Conservation (phyloP, 768 basidiomycete genomes). For the Psilocybe azurescens region DNA sequence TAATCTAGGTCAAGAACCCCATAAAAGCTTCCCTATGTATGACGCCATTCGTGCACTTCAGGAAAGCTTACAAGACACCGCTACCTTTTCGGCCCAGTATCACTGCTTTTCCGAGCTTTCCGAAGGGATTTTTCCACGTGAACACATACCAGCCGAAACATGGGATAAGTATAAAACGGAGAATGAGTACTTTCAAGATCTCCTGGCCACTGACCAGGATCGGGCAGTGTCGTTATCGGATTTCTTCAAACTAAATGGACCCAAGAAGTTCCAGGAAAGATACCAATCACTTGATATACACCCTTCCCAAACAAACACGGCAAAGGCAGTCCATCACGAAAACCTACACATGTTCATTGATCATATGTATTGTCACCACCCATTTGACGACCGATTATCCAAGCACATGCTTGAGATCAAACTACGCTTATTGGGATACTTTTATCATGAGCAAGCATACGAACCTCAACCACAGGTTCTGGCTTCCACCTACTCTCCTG, state of each 20-base stretch:
- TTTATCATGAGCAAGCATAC: neutral
- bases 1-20: neutral
- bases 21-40: slow-evolving; percentile 1
- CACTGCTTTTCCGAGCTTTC: slow-evolving; percentile 4
- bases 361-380: neutral
- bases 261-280: neutral
- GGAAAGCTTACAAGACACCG: neutral
- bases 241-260: neutral
- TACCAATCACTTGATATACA: neutral
- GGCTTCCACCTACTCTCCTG: neutral
- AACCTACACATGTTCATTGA: neutral
- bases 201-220: neutral
- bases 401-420: slow-evolving; percentile 5
- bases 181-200: slow-evolving; percentile 8
- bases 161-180: neutral
- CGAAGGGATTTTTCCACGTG: neutral
- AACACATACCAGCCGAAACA: neutral
- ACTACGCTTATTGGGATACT: slow-evolving; percentile 4
- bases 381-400: neutral
- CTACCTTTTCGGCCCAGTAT: neutral
- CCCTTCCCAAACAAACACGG: neutral
- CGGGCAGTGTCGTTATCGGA: neutral
- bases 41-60: neutral
- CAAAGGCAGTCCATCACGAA: slow-evolving; percentile 4
- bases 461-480: neutral